Conservation (phyloP, 371 early-diverging fungal genomes). For the Actinomortierella ambigua region DNA sequence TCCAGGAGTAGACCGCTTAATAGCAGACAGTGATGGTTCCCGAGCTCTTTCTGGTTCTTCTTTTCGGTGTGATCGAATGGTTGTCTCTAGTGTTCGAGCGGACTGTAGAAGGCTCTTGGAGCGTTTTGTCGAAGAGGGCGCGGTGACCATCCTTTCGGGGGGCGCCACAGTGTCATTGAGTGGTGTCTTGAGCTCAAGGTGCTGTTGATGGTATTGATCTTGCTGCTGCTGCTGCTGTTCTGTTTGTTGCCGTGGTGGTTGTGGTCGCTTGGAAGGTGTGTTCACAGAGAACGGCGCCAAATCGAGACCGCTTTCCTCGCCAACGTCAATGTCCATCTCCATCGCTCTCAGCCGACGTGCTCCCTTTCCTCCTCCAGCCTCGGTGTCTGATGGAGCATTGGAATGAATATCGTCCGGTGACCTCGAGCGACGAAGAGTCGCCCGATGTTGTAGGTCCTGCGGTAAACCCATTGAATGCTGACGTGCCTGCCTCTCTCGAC, state of each 20-base stretch:
- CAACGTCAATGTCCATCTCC: too few species aligned
- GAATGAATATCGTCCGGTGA: not conserved
- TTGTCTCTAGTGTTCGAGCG: not conserved
- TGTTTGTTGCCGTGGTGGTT: not conserved
- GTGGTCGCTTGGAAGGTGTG: too few species aligned
- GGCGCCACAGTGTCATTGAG: not conserved
- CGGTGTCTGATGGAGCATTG: not conserved
- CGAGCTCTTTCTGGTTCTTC: slow-evolving; percentile 9
- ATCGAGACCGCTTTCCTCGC: too few species aligned
- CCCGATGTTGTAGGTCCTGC: not conserved
- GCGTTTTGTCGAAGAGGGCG: not conserved
- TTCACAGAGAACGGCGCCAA: too few species aligned
- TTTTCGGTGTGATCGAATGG: not conserved
- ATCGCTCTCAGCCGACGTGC: too few species aligned
- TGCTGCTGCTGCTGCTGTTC: not conserved
- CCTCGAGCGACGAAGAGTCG: too few species aligned
- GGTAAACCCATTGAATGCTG: not conserved
- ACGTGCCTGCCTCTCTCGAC: slow-evolving; percentile 12
- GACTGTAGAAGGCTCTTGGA: slow-evolving; percentile 2
- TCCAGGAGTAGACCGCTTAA: slow-evolving; percentile 9
- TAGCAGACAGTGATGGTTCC: not conserved
- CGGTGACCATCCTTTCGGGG: not conserved
- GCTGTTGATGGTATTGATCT: slow-evolving; percentile 1
- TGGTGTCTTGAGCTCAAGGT: not conserved
- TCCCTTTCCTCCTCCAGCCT: not conserved